phyloP scores from a whole-genome alignment of 2,329 filamentous ascomycete species.

The Colletotrichum noveboracense region DNA sequence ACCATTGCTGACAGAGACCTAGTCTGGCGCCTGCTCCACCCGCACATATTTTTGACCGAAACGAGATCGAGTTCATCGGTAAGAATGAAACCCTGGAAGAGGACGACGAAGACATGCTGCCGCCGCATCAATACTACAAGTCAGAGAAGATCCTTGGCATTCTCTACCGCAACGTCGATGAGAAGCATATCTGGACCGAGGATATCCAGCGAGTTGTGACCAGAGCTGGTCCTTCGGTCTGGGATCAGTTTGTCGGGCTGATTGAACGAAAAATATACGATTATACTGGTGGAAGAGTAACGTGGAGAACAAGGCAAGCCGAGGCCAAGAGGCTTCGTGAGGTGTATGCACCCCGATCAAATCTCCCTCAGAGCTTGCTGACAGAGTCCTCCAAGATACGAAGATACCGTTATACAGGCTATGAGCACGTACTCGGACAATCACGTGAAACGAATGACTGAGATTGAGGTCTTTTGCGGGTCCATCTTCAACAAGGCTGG shows the following conservation, averaged over 20 bases:
- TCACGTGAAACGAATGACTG: conserved; percentile 46
- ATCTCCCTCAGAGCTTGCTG: not conserved
- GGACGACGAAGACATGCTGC: conserved; percentile 50
- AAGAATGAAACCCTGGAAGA: conserved; percentile 41
- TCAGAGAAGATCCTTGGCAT: conserved; percentile 73
- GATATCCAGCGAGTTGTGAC: conserved; percentile 43
- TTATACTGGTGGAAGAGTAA: conserved; percentile 28
- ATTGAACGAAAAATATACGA: conserved; percentile 31
- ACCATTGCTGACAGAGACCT: not conserved
- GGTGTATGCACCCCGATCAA: conserved; percentile 42
- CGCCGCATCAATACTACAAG: conserved; percentile 60
- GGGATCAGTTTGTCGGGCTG: conserved; percentile 43
- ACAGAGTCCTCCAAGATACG: conserved; percentile 43
- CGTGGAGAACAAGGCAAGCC: conserved; percentile 37
- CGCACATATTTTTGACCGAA: conserved; percentile 48
- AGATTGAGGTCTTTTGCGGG: conserved; percentile 61
- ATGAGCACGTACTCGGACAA: conserved; percentile 52
- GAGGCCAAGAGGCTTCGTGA: conserved; percentile 50
- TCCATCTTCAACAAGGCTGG: conserved; percentile 58
- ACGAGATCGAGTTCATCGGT: conserved; percentile 41
- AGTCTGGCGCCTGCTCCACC: conserved; percentile 54
- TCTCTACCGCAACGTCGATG: conserved; percentile 76
- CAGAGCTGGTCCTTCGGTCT: conserved; percentile 40
- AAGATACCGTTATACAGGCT: conserved; percentile 43
- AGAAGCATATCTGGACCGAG: conserved; percentile 66